Evolutionary conservation across 2,329 filamentous ascomycete genomes (phyloP), one percentile per base, ranked within the genome.

Genomic region (Chrysosporium keratinophilum): DNA sequence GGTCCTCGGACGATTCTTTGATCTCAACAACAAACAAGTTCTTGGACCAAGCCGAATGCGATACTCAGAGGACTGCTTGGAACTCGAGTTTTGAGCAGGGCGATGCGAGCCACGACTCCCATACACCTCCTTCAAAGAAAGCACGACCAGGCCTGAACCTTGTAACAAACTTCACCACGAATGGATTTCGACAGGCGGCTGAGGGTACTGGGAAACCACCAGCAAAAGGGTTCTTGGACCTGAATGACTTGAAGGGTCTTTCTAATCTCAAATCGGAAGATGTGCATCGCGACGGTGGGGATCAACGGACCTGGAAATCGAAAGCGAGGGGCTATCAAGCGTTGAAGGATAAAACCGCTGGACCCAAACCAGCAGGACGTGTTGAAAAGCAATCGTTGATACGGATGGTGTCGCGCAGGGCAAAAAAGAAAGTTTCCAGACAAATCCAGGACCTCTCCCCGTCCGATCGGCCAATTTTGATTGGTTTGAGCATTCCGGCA

Each of bases 381-480:
- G 46, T 50, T 12, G 52, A 51, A 20, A 54, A 56, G 20, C 45
- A 48, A 15, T 51, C 49, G 4, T 53, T 51, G 44, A 23, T 52
- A 10, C 46, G 55, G 31, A 51, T 48, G 20, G 31, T 52, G 5
- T 48, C 56, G 2, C 31, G 34, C 15, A 50, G 43, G 12, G 14
- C 33, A n/a, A 56, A 50, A 9, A 23, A 55, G 49, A 52, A 54
- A 37, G 14, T 53, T 35, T 19, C 66, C 1, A 50, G 34, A 20
- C n/a, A 66, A 54, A 63, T 59, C n/a, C 58, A 67, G 37, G 69
- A 65, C 5, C 57, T 74, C 5, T 76, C 73, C 2, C 72, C 73
- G 1, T 72, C 70, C 1, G 71, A 74, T 55, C 62, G 71, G 11
- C 68, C 71, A 11, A 71, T 76, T 14, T 65, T 73, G 55, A 76